Evolutionary conservation across 768 basidiomycete species (phyloP), one percentile per base, ranked within the genome.

Genomic region (Mycena haematopus): DNA sequence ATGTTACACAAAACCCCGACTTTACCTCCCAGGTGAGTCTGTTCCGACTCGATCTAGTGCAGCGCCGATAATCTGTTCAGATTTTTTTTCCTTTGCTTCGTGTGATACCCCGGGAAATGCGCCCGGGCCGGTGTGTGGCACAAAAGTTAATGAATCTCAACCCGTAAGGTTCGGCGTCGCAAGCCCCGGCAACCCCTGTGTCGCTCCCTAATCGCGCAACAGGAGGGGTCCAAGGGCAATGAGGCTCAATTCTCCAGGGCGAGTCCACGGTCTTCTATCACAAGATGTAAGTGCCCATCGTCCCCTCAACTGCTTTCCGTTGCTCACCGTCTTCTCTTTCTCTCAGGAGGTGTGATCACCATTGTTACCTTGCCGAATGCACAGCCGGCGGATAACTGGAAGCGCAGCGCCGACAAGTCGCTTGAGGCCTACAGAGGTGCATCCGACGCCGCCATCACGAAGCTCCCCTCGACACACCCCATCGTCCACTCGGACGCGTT

Each of bases 231-330:
- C 64, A 97, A 97, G 82, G 96, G 96, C 72, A 97, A 97, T 72
- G 94, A 95, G 76, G 90, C 88, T 51, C 95, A 98, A 79, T 94
- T 98, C 63, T 82, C 87, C 52, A 96, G 60, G 95, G 96, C 74
- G 96, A 99, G 80, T 94, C 92, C 62, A 96, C 96, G 83, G 96
- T 98, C 60, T 99, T 98, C 87, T 99, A 99, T 84, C 95, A 96
- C 87, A 98, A 98, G 89, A 95, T 97, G 94, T 95, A 70, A 66
- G 93, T 22, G 19, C 36, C 29, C 25, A 22, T 61, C 40, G 45
- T 44, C 46, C 25, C 58, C 46, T 11, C 52, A 14, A 42, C 19
- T n/a, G 24, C n/a, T 36, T n/a, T 19, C 65, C 45, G 65, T 62
- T 42, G 68, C 68, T 70, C 72, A 65, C 72, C 40, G 62, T n/a